phyloP scores from a whole-genome alignment of 2,329 filamentous ascomycete genomes.

The Claviceps monticola region DNA sequence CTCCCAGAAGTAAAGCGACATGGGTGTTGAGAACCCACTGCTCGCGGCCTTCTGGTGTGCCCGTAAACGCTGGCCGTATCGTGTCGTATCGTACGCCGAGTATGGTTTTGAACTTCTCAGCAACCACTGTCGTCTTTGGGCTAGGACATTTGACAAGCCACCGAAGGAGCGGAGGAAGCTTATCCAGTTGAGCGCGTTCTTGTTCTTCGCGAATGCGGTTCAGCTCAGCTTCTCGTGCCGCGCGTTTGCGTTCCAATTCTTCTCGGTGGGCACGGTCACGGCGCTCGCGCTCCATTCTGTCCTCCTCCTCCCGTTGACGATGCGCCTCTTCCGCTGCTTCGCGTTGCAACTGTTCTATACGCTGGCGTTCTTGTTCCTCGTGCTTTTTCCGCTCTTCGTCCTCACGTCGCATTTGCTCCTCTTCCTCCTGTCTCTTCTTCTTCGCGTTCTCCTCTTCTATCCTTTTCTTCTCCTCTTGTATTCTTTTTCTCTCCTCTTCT shows the following conservation, averaged over 20 bases:
- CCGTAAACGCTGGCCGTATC: slow-evolving; percentile 38
- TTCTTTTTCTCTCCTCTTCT: slow-evolving; percentile 24
- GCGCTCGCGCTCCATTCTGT: slow-evolving; percentile 36
- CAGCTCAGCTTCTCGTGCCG: slow-evolving; percentile 37
- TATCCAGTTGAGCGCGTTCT: slow-evolving; percentile 39
- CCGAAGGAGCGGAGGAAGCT: slow-evolving; percentile 43
- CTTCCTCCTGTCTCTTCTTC: slow-evolving; percentile 9
- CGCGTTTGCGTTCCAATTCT: slow-evolving; percentile 33
- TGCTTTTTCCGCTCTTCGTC: slow-evolving; percentile 28
- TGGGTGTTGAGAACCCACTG: slow-evolving; percentile 54
- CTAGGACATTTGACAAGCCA: slow-evolving; percentile 43
- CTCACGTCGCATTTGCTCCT: slow-evolving; percentile 24
- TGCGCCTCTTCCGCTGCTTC: slow-evolving; percentile 36
- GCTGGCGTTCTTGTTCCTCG: slow-evolving; percentile 32
- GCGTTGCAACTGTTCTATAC: slow-evolving; percentile 29
- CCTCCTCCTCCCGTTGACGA: slow-evolving; percentile 37
- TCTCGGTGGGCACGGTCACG: slow-evolving; percentile 28
- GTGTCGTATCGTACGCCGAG: slow-evolving; percentile 52
- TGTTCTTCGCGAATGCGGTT: slow-evolving; percentile 38
- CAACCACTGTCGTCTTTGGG: slow-evolving; percentile 35
- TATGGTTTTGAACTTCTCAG: slow-evolving; percentile 40
- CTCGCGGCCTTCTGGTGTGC: slow-evolving; percentile 43
- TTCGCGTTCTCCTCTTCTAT: neutral
- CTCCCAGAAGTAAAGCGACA: slow-evolving; percentile 47
- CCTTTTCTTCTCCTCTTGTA: slow-evolving; percentile 23